Evolutionary conservation across 2,329 filamentous ascomycete species (phyloP).

Genomic region (Sporothrix pseudoabietina): DNA sequence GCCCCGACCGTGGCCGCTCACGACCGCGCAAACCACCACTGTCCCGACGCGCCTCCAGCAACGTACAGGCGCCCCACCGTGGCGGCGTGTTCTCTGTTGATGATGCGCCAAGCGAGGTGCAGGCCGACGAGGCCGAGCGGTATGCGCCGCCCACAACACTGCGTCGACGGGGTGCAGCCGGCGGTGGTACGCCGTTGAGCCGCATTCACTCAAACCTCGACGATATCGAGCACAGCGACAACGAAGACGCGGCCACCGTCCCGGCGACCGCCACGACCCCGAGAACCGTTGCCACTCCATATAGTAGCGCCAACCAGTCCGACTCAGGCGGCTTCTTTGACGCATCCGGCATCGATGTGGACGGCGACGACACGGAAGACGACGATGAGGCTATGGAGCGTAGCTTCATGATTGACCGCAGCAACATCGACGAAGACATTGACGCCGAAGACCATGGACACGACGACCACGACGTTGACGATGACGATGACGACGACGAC

Average conservation of each 20-base stretch:
- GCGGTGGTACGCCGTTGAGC: slow-evolving; percentile 31
- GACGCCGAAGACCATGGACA: slow-evolving; percentile 45
- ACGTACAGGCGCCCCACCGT: slow-evolving; percentile 69
- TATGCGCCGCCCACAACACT: slow-evolving; percentile 34
- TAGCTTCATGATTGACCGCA: slow-evolving; percentile 31
- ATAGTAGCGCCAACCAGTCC: not conserved
- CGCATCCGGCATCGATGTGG: not conserved
- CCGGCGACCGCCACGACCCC: slow-evolving; percentile 1
- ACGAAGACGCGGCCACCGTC: slow-evolving; percentile 34
- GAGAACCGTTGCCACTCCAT: not conserved
- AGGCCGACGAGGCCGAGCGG: slow-evolving; percentile 62
- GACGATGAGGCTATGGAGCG: slow-evolving; percentile 28
- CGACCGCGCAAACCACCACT: slow-evolving; percentile 72
- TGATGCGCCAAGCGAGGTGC: slow-evolving; percentile 80
- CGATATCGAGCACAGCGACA: slow-evolving; percentile 34
- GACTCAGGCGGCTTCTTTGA: slow-evolving; percentile 24
- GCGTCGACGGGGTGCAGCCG: slow-evolving; percentile 23
- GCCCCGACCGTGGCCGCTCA: slow-evolving; percentile 52
- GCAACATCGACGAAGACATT: slow-evolving; percentile 40
- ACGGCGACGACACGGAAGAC: slow-evolving; percentile 14
- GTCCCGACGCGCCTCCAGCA: slow-evolving; percentile 73
- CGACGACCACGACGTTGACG: slow-evolving; percentile 45
- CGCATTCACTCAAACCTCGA: slow-evolving; percentile 40
- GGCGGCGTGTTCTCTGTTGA: slow-evolving; percentile 89
- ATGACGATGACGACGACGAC: slow-evolving; percentile 62